Evolutionary conservation across 208 protist genomes (phyloP).

Genomic region (Crithidia sp.): DNA sequence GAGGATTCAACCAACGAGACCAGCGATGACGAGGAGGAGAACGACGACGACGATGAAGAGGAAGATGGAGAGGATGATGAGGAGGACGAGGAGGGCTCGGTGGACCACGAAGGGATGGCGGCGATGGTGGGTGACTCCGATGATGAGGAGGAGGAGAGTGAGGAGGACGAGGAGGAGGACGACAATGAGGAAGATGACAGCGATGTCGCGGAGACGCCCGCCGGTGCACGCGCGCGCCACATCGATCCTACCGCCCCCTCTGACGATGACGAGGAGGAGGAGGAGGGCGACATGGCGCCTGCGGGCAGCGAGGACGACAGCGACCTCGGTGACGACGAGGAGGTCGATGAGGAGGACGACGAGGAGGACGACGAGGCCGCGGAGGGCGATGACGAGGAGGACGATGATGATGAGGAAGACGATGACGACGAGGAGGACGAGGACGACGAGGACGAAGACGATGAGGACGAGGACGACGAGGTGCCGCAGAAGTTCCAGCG

Average conservation of each 20-base stretch:
- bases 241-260: constrained; percentile 33
- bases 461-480: constrained; percentile 63
- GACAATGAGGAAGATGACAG: constrained; percentile 44
- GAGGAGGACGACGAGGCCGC: constrained; percentile 31
- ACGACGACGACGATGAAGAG: constrained; percentile 31
- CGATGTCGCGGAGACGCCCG: constrained; percentile 25
- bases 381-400: constrained; percentile 44
- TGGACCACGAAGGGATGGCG: constrained; percentile 42
- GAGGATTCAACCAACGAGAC: constrained; percentile 4
- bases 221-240: constrained; percentile 8
- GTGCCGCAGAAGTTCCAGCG: constrained; percentile 74
- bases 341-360: constrained; percentile 34
- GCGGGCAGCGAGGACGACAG: constrained; percentile 19
- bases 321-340: constrained; percentile 20
- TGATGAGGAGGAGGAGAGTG: constrained; percentile 52
- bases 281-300: constrained; percentile 24
- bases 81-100: constrained; percentile 37
- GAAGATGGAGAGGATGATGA: constrained; percentile 29
- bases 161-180: constrained; percentile 41
- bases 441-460: constrained; percentile 65
- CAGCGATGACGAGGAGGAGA: constrained; percentile 6
- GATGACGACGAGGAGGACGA: constrained; percentile 45
- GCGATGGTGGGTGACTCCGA: constrained; percentile 47
- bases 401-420: constrained; percentile 42
- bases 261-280: constrained; percentile 43